phyloP scores from a whole-genome alignment of 2,329 filamentous ascomycete genomes.

The Exophiala dermatitidis region DNA sequence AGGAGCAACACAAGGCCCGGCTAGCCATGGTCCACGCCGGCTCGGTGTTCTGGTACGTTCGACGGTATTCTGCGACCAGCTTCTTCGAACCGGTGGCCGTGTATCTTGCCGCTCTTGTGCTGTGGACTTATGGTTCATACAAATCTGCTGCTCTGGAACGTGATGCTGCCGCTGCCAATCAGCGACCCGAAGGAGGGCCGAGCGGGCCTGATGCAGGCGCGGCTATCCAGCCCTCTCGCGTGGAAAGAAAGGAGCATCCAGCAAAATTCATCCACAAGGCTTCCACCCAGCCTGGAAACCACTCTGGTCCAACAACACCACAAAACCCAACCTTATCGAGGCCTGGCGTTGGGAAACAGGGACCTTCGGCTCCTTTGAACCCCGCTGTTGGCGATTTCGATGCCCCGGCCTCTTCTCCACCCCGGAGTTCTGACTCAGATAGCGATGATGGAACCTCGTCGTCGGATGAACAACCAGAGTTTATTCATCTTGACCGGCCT shows the following conservation, averaged over 20 bases:
- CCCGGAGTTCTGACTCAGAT: constrained; percentile 5
- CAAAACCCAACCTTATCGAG: neutral
- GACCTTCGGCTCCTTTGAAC: too few species aligned
- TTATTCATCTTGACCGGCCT: constrained; percentile 50
- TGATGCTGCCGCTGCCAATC: constrained; percentile 12
- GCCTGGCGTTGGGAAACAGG: neutral
- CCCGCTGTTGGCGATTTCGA: neutral
- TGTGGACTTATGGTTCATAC: constrained; percentile 44
- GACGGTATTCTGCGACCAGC: constrained; percentile 43
- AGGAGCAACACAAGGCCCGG: constrained; percentile 52
- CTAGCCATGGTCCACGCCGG: constrained; percentile 50
- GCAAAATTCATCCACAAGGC: constrained; percentile 17
- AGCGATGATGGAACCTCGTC: constrained; percentile 12
- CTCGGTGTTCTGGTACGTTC: constrained; percentile 47
- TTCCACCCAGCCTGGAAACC: constrained; percentile 1
- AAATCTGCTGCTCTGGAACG: constrained; percentile 21
- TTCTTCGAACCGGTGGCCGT: constrained; percentile 44
- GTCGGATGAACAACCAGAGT: constrained; percentile 26
- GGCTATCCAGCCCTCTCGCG: constrained; percentile 19
- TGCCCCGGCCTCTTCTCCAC: neutral
- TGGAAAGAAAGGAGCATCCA: constrained; percentile 19
- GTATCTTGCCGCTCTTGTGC: constrained; percentile 41
- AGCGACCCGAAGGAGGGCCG: constrained; percentile 17
- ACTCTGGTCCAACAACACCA: neutral
- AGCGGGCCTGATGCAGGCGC: constrained; percentile 18